Evolutionary conservation across 139 green algal species (phyloP).

Genomic region (Monoraphidium neglectum): DNA sequence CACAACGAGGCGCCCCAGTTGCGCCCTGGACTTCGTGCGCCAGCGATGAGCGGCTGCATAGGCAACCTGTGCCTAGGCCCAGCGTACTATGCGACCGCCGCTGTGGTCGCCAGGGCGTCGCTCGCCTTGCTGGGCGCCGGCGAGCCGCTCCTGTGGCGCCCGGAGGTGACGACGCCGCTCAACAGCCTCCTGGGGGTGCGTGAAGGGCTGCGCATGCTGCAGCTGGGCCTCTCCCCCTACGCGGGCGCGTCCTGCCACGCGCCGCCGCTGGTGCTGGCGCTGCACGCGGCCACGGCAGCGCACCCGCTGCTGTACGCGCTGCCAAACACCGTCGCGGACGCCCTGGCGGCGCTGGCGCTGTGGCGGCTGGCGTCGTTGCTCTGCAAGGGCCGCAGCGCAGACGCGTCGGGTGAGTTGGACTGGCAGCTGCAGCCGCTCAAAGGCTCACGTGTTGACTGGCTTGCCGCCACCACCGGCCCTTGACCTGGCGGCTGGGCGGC

Average conservation of each 20-base stretch:
- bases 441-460: too few species aligned
- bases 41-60: neutral
- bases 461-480: too few species aligned
- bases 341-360: constrained; percentile 27
- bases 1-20: too few species aligned
- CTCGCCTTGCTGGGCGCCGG: constrained; percentile 29
- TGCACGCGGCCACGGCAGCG: neutral
- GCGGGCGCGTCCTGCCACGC: constrained; percentile 30
- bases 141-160: constrained; percentile 32
- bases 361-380: neutral
- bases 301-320: constrained; percentile 28
- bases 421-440: neutral
- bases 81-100: neutral
- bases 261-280: constrained; percentile 44
- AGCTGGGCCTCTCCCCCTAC: constrained; percentile 40
- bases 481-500: too few species aligned
- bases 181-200: constrained; percentile 44
- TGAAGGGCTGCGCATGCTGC: constrained; percentile 39
- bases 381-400: neutral
- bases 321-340: constrained; percentile 49
- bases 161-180: constrained; percentile 46
- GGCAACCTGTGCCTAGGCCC: too few species aligned
- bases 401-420: neutral
- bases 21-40: too few species aligned
- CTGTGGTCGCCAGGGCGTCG: constrained; percentile 12